Conservation (phyloP, 257 asterid species). For the Scutellaria barbata region DNA sequence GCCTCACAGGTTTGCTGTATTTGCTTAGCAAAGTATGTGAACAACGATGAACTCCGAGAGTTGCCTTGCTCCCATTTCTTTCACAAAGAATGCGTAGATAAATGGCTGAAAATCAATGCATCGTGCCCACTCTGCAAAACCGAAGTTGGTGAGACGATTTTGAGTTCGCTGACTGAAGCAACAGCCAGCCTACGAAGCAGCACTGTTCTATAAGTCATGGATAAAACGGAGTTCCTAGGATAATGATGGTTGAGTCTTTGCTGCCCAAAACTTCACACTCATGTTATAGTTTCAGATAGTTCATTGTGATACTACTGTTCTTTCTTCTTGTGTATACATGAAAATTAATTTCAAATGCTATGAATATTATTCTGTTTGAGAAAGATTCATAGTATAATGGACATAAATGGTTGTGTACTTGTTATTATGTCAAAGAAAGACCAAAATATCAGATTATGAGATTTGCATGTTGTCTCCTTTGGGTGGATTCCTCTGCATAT, state of each 20-base stretch:
- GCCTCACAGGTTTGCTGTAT: constrained; percentile 84
- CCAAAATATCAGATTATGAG: constrained; percentile 14
- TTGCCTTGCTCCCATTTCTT: constrained; percentile 86
- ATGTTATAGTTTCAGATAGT: constrained; percentile 23
- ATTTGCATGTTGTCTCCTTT: background rate
- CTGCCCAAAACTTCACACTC: constrained; percentile 5
- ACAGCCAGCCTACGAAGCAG: constrained; percentile 59
- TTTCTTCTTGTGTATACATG: constrained; percentile 29
- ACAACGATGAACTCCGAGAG: constrained; percentile 90
- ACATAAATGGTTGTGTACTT: constrained; percentile 21
- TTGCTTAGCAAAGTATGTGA: constrained; percentile 82
- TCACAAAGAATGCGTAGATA: constrained; percentile 94
- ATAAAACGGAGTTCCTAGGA: constrained; percentile 5
- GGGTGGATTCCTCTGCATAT: background rate
- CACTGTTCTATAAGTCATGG: constrained; percentile 24
- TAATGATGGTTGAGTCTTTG: constrained; percentile 3
- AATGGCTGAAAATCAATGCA: constrained; percentile 92
- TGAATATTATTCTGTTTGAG: constrained; percentile 22
- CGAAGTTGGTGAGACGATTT: constrained; percentile 76
- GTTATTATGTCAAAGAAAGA: constrained; percentile 9
- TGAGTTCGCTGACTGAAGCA: constrained; percentile 65
- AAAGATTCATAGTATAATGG: constrained; percentile 25
- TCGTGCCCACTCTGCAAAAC: constrained; percentile 95
- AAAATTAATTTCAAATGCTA: constrained; percentile 20
- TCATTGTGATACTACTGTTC: constrained; percentile 11